phyloP scores from a whole-genome alignment of 2,329 filamentous ascomycete genomes.

The Colletotrichum australisinense region DNA sequence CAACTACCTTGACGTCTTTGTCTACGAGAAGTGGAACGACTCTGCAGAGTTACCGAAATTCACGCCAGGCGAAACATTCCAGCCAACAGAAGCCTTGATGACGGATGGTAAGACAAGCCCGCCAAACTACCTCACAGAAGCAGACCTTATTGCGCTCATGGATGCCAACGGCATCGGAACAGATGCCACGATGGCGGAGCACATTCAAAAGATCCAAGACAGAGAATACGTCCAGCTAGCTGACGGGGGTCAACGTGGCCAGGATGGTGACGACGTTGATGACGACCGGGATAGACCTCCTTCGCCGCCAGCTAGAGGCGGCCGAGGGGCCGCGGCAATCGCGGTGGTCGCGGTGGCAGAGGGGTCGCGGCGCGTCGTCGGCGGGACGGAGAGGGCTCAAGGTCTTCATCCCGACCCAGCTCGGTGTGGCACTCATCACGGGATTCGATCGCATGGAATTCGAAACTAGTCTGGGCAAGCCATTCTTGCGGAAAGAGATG shows the following conservation, averaged over 20 bases:
- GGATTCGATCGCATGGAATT: conserved; percentile 96
- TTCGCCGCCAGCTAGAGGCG: conserved; percentile 49
- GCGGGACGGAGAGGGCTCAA: conserved; percentile 68
- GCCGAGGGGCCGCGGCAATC: conserved; percentile 58
- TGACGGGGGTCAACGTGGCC: conserved; percentile 54
- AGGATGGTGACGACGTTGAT: conserved; percentile 52
- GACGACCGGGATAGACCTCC: conserved; percentile 51
- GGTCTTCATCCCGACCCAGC: conserved; percentile 91
- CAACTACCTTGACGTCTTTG: conserved; percentile 95
- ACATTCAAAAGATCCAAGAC: conserved; percentile 95
- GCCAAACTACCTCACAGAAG: conserved; percentile 91
- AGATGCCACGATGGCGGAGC: conserved; percentile 98
- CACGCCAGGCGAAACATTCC: conserved; percentile 81
- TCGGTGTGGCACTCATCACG: conserved; percentile 91
- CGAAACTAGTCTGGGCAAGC: conserved; percentile 92
- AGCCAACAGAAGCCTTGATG: conserved; percentile 89
- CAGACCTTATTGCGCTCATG: conserved; percentile 95
- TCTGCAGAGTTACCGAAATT: conserved; percentile 86
- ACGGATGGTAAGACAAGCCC: conserved; percentile 89
- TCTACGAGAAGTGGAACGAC: conserved; percentile 96
- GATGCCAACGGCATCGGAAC: conserved; percentile 98
- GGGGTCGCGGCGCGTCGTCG: conserved; percentile 51
- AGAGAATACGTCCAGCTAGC: conserved; percentile 83
- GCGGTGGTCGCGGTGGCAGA: conserved; percentile 54
- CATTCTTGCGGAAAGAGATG: conserved; percentile 97